phyloP scores from a whole-genome alignment of 2,329 filamentous ascomycete species.

The Immersiporthe knoxdaviesiana region DNA sequence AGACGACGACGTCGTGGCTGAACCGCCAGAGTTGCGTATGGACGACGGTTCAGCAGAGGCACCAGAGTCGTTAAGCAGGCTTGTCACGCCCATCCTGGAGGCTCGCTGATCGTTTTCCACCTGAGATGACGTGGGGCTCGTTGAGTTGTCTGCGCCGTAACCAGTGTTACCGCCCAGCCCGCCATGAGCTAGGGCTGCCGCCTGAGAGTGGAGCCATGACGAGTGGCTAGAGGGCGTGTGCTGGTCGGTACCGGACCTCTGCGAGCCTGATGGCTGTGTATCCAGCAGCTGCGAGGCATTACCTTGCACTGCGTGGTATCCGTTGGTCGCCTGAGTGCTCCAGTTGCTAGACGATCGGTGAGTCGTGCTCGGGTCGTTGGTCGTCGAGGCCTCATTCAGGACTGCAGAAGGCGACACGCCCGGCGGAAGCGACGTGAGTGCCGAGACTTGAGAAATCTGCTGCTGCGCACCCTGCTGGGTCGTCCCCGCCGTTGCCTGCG shows the following conservation, averaged over 20 bases:
- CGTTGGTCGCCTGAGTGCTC: conserved; percentile 76
- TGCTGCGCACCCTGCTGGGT: conserved; percentile 48
- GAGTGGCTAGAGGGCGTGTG: conserved; percentile 53
- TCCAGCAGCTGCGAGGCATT: conserved; percentile 55
- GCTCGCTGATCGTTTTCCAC: conserved; percentile 35
- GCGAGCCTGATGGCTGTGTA: conserved; percentile 48
- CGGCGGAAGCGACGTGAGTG: conserved; percentile 59
- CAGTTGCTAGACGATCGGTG: conserved; percentile 63
- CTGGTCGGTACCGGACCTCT: conserved; percentile 43
- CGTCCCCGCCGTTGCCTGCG: conserved; percentile 44
- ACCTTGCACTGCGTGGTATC: conserved; percentile 53
- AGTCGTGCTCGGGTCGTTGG: conserved; percentile 78
- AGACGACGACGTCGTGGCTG: conserved; percentile 49
- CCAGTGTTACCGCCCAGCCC: conserved; percentile 30
- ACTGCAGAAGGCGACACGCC: conserved; percentile 62
- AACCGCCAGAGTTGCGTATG: conserved; percentile 36
- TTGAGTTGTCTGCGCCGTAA: conserved; percentile 26
- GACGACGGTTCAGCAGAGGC: conserved; percentile 36
- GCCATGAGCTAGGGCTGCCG: conserved; percentile 51
- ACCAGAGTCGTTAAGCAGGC: conserved; percentile 47
- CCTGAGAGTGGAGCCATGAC: conserved; percentile 62
- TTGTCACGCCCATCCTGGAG: conserved; percentile 42
- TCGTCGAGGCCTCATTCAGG: conserved; percentile 88
- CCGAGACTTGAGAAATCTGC: conserved; percentile 67
- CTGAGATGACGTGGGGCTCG: conserved; percentile 46